Conservation (phyloP, 208 protist species). For the Trichomonas tenax region DNA sequence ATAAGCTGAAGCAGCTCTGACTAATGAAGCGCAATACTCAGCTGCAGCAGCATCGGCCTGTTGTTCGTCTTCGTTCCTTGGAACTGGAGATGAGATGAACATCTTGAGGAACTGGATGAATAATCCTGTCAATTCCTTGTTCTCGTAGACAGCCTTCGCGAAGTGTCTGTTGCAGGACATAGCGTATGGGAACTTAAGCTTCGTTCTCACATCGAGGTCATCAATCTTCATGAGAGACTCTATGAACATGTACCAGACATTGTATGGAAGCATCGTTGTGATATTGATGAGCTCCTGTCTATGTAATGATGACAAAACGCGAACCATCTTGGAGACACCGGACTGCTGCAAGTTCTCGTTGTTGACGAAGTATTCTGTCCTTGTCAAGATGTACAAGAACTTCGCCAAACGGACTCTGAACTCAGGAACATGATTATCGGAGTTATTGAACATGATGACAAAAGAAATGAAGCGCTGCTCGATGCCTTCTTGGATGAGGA, state of each 20-base stretch:
- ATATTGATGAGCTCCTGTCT: background rate
- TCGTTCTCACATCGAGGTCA: background rate
- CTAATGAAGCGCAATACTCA: background rate
- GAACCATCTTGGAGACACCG: background rate
- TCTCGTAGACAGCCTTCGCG: background rate
- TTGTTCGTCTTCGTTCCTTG: background rate
- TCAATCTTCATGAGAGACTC: background rate
- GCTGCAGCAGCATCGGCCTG: background rate
- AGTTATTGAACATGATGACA: background rate
- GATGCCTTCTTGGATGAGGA: background rate
- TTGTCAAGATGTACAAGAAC: background rate
- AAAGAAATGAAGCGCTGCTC: background rate
- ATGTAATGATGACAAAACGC: background rate
- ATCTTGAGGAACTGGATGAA: background rate
- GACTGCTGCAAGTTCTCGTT: no score
- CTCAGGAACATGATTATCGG: background rate
- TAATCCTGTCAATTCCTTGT: background rate
- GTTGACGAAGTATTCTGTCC: background rate
- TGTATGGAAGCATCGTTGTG: background rate
- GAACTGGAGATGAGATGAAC: background rate
- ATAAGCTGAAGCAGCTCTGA: background rate
- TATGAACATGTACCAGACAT: background rate
- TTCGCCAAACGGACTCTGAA: background rate
- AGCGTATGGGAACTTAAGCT: background rate
- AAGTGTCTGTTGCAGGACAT: background rate